Evolutionary conservation across 345 rosid species (phyloP), one percentile per base, ranked within the genome.

Genomic region (Ceriops tagal): DNA sequence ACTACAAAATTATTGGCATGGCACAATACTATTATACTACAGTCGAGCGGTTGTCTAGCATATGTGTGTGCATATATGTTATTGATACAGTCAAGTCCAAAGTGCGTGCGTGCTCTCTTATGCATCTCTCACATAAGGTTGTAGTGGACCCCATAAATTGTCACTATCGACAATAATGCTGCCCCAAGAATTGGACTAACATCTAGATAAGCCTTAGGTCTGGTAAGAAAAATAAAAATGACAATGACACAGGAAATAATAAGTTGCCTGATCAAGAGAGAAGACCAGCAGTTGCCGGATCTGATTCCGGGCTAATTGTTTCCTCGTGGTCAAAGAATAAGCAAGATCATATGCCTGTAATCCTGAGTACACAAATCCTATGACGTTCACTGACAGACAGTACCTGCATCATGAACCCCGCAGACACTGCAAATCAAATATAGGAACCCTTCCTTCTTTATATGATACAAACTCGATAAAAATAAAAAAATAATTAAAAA

Each of bases 351-450:
- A 86, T 26, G 81, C 85, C 77, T 88, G 92, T 59, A 89, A 65
- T 26, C 85, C 93, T 22, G 88, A 91, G 78, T 93, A 89, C 31
- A 76, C 82, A 73, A 88, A 89, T 26, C 91, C 97, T 11, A 93
- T 83, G 72, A 86, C 89, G 74, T 85, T 87, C 69, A 87, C 89
- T 34, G 92, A 83, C 82, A 89, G 51, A 70, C 87, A 88, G 71
- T 84, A 93, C 87, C 96, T 93, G 88, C 71, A 86, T 64, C 69
- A 87, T 61, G 67, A 59, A 68, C 60, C 53, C 51, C 28, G 46
- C 34, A 65, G 11, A 16, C 58, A n/a, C 28, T 30, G 16, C 35
- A 28, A 27, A 34, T 53, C 61, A 52, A 71, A 62, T 53, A 21
- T 31, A 57, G 16, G 5, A 5, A n/a, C 31, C 21, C 1, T 35